Evolutionary conservation across 2,329 filamentous ascomycete genomes (phyloP).

Genomic region (Microcyclospora tardicrescens): DNA sequence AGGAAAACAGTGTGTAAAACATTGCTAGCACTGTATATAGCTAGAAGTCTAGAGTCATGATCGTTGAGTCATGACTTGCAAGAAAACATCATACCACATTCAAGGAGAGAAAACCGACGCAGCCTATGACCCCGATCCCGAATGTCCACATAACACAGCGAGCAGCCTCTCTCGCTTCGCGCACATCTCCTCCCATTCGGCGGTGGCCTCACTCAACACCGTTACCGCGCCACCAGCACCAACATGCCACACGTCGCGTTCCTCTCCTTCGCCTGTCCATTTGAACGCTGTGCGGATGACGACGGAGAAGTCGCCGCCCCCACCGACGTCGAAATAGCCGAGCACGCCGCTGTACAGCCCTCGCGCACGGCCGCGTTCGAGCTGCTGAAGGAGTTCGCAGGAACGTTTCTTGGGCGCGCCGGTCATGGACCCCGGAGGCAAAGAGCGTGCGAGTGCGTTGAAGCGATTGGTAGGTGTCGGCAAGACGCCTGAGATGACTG

Average conservation of each 20-base stretch:
- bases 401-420: constrained; percentile 89
- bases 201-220: constrained; percentile 62
- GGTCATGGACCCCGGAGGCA: constrained; percentile 92
- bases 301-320: constrained; percentile 80
- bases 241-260: constrained; percentile 53
- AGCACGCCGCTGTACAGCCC: constrained; percentile 80
- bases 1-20: constrained; percentile 1
- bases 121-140: no score
- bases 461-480: constrained; percentile 44
- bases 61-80: no score
- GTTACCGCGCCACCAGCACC: constrained; percentile 89
- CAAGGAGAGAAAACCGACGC: background rate
- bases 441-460: constrained; percentile 60
- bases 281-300: constrained; percentile 72
- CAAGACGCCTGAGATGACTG: constrained; percentile 63
- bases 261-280: constrained; percentile 47
- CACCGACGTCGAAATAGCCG: constrained; percentile 78
- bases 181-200: constrained; percentile 80
- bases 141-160: constrained; percentile 3
- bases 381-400: constrained; percentile 62
- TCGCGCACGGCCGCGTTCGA: constrained; percentile 53
- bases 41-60: no score
- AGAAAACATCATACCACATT: background rate
- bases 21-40: background rate
- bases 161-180: constrained; percentile 27